These are phyloP conservation scores for Phytopythium cucurbitacearum DNA, from an alignment of 352 stramenopile genomes.

Conservation along the genomic window DNA sequence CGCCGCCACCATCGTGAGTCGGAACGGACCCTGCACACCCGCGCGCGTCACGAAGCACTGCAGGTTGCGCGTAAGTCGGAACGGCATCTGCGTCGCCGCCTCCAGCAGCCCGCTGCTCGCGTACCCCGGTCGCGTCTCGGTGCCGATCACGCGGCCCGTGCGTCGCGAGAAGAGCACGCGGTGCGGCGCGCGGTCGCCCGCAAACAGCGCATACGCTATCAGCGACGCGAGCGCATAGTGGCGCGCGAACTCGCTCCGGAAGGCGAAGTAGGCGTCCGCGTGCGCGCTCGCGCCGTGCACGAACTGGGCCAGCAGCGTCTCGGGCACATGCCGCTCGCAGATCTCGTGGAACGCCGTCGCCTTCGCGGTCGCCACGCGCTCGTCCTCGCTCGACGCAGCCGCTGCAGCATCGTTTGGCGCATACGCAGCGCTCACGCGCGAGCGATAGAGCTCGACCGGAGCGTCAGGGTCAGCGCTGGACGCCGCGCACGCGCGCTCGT, in stretches of 20 bases:
- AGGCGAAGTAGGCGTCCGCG: conserved; percentile 83
- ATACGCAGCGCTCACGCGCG: conserved; percentile 71
- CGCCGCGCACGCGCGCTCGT: conserved; percentile 70
- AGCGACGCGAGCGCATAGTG: conserved; percentile 83
- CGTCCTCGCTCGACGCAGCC: conserved; percentile 42
- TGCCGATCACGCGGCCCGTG: conserved; percentile 79
- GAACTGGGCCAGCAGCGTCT: conserved; percentile 85
- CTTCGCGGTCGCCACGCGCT: conserved; percentile 58
- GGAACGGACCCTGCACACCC: conserved; percentile 84
- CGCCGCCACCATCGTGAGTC: conserved; percentile 73
- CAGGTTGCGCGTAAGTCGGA: conserved; percentile 87
- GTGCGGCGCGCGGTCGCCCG: conserved; percentile 81
- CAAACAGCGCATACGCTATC: conserved; percentile 81
- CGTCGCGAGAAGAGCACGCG: conserved; percentile 78
- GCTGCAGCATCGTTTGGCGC: conserved; percentile 23
- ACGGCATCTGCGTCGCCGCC: conserved; percentile 79
- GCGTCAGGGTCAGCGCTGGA: conserved; percentile 73
- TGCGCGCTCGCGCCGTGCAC: conserved; percentile 68
- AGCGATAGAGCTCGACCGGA: conserved; percentile 74
- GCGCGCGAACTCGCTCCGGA: conserved; percentile 84
- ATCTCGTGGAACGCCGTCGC: conserved; percentile 75
- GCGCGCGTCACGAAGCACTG: conserved; percentile 84
- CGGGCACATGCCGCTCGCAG: conserved; percentile 70
- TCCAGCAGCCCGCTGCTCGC: conserved; percentile 81
- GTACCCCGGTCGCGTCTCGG: conserved; percentile 81